Base-by-base conservation (phyloP, 768 basidiomycete genomes). In the Boletus reticuloceps region DNA sequence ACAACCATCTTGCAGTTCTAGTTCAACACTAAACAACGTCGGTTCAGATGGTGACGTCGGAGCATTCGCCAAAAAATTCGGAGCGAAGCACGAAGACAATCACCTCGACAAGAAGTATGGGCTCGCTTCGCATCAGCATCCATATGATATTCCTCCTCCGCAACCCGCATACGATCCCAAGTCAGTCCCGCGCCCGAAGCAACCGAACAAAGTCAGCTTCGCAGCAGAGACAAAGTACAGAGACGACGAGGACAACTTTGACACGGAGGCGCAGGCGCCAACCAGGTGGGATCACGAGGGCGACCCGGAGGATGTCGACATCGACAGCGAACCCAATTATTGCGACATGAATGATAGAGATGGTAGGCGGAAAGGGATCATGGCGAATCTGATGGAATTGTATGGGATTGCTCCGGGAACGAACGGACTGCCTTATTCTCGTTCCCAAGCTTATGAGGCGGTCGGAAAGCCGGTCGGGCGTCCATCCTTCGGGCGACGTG, bases 131-230 rank as follows among this genome's bases (percentile, higher is more conserved):
- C 81, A 83, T 69, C 72, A 77, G 47, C 83, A 86, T 57, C 84
- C 85, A 11, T 79, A 84, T 58, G 82, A 85, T 44, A 84, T 88
- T 40, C 72, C 71, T 17, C 76, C 83, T 3, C 86, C 85, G 4
- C 66, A 71, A 38, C 68, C 71, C 52, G 75, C 73, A 5, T 79
- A 82, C 57, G 53, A 70, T 42, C 49, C 42, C 64, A 66, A 51
- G 12, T 49, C 31, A 6, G 51, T 19, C 20, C 29, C 47, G 1
- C 64, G 53, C 12, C 44, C 36, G 9, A 64, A 53, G 43, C 61
- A 56, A 29, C 40, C 61, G 11, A 67, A 67, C 49, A 69, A 66
- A 46, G 79, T 79, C 55, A 77, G 77, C 59, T 81, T 80, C 50
- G 71, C 74, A 14, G 57, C 71, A 41, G 64, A 53, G 22, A 40